phyloP scores from a whole-genome alignment of 1,284 basidiomycete species.

The Vanrija pseudolonga region DNA sequence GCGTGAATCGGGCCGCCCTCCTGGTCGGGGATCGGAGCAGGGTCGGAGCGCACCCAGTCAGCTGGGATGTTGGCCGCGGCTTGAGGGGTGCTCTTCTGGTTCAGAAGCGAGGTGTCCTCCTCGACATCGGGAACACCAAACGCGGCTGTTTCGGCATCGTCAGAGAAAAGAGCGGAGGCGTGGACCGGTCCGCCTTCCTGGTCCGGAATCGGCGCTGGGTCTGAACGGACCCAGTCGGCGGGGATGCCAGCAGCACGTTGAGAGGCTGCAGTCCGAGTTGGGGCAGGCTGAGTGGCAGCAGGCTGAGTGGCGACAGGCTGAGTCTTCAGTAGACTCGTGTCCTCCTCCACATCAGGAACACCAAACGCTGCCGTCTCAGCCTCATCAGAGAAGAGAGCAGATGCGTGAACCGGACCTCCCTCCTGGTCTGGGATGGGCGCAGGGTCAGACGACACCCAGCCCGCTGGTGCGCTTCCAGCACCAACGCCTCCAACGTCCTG shows the following conservation, averaged over 20 bases:
- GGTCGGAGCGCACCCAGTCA: background rate
- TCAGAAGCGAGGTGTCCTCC: background rate
- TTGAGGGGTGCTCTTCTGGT: background rate
- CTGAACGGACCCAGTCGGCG: background rate
- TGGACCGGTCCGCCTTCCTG: background rate
- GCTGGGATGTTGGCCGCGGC: background rate
- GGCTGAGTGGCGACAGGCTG: background rate
- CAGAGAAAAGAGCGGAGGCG: background rate
- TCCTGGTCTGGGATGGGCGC: background rate
- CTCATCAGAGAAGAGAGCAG: constrained; percentile 12
- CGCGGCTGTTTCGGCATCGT: background rate
- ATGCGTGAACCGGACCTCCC: background rate
- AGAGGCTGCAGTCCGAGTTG: no score
- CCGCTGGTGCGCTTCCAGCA: background rate
- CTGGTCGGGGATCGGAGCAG: background rate
- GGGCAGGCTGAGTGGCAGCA: background rate
- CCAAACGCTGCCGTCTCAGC: constrained; percentile 3
- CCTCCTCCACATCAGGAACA: background rate
- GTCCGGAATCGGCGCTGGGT: background rate
- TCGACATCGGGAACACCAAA: no score
- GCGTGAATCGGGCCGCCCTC: background rate
- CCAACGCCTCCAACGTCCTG: background rate
- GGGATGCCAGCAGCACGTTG: background rate
- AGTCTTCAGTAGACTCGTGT: background rate
- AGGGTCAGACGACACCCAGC: background rate